phyloP scores from a whole-genome alignment of 805 yeast species.

The Kazachstania kunashirensis region DNA sequence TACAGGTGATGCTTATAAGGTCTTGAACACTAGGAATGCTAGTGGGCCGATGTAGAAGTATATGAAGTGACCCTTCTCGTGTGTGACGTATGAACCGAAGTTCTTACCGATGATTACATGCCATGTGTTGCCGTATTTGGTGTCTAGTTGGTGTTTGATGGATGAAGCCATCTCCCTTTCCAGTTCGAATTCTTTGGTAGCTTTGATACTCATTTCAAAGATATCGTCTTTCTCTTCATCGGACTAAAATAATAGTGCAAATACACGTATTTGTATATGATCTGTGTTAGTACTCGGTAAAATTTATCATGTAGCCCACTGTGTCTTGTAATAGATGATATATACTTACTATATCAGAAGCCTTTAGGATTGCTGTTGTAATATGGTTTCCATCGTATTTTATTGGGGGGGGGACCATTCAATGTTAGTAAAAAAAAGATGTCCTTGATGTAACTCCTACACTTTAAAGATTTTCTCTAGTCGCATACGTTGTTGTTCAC shows the following conservation, averaged over 20 bases:
- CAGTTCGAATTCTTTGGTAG: constrained; percentile 14
- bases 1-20: constrained; percentile 45
- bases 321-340: not conserved
- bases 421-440: too few relatives aligned
- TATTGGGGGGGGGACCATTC: too few relatives aligned
- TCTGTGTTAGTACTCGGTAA: too few relatives aligned
- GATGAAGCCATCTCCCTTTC: constrained; percentile 51
- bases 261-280: not conserved
- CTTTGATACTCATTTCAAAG: constrained; percentile 17
- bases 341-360: constrained; percentile 28
- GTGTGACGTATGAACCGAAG: constrained; percentile 73
- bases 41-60: constrained; percentile 62
- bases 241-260: constrained; percentile 8
- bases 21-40: constrained; percentile 63
- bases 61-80: constrained; percentile 61
- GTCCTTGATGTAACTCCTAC: too few relatives aligned
- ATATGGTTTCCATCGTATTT: too few relatives aligned
- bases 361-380: constrained; percentile 20
- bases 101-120: constrained; percentile 73
- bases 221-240: constrained; percentile 25
- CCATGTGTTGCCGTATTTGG: constrained; percentile 61
- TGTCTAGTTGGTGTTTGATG: constrained; percentile 57
- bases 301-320: too few relatives aligned
- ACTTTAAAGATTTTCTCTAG: too few relatives aligned
- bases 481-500: too few relatives aligned